Evolutionary conservation across 2,329 filamentous ascomycete genomes (phyloP).

Genomic region (Plectosphaerella cucumerina): DNA sequence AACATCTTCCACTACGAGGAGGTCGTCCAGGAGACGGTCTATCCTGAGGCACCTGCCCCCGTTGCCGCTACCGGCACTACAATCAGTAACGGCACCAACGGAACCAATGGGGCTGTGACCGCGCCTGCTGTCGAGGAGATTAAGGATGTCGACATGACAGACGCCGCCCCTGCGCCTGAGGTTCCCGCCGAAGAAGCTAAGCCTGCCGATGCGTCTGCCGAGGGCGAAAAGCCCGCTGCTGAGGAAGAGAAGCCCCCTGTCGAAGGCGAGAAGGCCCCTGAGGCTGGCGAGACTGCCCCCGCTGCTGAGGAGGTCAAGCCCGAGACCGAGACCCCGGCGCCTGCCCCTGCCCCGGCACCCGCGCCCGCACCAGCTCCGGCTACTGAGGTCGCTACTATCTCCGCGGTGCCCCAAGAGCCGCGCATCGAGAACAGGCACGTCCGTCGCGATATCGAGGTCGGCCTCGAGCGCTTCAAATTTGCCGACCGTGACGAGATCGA

Average conservation of each 20-base stretch:
- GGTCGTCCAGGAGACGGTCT: slow-evolving; percentile 46
- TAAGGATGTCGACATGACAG: slow-evolving; percentile 17
- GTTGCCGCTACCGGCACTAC: neutral
- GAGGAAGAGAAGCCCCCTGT: neutral
- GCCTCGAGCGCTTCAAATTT: slow-evolving; percentile 69
- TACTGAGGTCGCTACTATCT: slow-evolving; percentile 10
- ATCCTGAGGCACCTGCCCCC: neutral
- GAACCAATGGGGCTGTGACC: slow-evolving; percentile 1
- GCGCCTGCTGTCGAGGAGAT: neutral
- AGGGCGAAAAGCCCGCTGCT: neutral
- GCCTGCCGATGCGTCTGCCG: slow-evolving; percentile 15
- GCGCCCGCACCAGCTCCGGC: slow-evolving; percentile 8
- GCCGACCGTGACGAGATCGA: slow-evolving; percentile 71
- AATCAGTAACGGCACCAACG: slow-evolving; percentile 4
- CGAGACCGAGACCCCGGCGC: neutral
- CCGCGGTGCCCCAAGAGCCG: slow-evolving; percentile 22
- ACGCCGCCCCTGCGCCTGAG: slow-evolving; percentile 9
- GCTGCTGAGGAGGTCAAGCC: neutral
- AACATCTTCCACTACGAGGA: slow-evolving; percentile 75
- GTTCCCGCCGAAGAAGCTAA: slow-evolving; percentile 14
- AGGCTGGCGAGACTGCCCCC: neutral
- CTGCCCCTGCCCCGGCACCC: neutral
- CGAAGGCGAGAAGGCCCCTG: neutral
- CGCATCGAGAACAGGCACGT: slow-evolving; percentile 51
- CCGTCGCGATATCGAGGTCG: slow-evolving; percentile 69